phyloP scores from a whole-genome alignment of 805 yeast genomes.

The Lipomyces sp. region DNA sequence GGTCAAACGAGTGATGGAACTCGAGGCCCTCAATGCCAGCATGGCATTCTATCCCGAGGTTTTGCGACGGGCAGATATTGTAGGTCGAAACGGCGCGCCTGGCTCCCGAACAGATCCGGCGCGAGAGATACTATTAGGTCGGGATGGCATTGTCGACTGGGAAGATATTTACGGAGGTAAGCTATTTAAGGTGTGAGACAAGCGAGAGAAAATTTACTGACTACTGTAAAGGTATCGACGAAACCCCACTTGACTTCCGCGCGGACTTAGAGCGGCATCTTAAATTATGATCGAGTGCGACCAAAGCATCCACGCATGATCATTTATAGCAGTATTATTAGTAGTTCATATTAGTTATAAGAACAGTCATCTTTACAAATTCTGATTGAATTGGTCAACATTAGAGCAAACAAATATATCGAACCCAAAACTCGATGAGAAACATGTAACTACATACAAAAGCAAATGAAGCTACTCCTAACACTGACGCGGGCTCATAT shows the following conservation, averaged over 20 bases:
- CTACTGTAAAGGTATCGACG: constrained; percentile 24
- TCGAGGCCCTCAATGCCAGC: constrained; percentile 52
- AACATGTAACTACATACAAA: background rate
- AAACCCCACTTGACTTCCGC: constrained; percentile 29
- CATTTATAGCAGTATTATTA: background rate
- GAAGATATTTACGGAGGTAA: constrained; percentile 68
- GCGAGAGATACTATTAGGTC: constrained; percentile 76
- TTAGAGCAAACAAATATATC: background rate
- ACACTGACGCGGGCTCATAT: background rate
- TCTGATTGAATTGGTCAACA: background rate
- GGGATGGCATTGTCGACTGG: constrained; percentile 84
- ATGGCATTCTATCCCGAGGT: constrained; percentile 34
- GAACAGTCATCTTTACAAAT: background rate
- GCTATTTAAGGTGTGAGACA: background rate
- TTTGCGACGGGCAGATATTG: constrained; percentile 40
- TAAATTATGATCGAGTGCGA: constrained; percentile 10
- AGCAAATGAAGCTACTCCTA: background rate
- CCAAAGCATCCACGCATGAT: background rate
- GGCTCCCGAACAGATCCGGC: constrained; percentile 68
- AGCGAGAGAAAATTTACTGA: background rate
- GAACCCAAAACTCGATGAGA: constrained; percentile 1
- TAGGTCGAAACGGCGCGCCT: constrained; percentile 41
- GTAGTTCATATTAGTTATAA: background rate
- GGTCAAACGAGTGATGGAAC: constrained; percentile 87
- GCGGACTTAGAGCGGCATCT: constrained; percentile 28